Evolutionary conservation across 2,329 filamentous ascomycete genomes (phyloP).

Genomic region (Epichloe uncinata): DNA sequence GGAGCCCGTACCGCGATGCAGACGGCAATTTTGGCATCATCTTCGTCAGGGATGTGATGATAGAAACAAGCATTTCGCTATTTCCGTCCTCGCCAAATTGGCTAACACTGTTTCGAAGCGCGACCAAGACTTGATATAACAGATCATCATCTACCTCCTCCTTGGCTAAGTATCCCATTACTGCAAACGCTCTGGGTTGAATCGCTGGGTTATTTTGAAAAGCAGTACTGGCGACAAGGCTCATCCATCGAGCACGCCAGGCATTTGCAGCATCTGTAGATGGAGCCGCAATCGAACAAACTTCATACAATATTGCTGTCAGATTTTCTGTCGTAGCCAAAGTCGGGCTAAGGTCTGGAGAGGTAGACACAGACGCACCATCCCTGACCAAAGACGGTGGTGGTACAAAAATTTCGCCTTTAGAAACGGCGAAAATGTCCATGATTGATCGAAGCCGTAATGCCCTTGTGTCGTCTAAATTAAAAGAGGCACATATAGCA

Average conservation of each 20-base stretch:
- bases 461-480: constrained; percentile 44
- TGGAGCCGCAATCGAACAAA: constrained; percentile 49
- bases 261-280: constrained; percentile 52
- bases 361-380: constrained; percentile 38
- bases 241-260: constrained; percentile 63
- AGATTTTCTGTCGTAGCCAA: constrained; percentile 46
- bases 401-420: constrained; percentile 42
- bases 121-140: constrained; percentile 57
- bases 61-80: constrained; percentile 55
- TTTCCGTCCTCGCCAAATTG: constrained; percentile 51
- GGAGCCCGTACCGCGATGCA: constrained; percentile 52
- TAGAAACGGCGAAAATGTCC: constrained; percentile 45
- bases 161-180: constrained; percentile 58
- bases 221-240: constrained; percentile 55
- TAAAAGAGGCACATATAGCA: constrained; percentile 52
- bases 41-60: constrained; percentile 53
- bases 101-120: constrained; percentile 50
- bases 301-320: constrained; percentile 47
- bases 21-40: constrained; percentile 58
- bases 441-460: constrained; percentile 42
- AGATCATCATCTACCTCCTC: constrained; percentile 61
- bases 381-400: constrained; percentile 34
- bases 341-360: constrained; percentile 38
- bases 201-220: constrained; percentile 63
- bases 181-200: constrained; percentile 54